Evolutionary conservation across 1,284 basidiomycete species (phyloP), one percentile per base, ranked within the genome.

Genomic region (Cutaneotrichosporon cutaneum): DNA sequence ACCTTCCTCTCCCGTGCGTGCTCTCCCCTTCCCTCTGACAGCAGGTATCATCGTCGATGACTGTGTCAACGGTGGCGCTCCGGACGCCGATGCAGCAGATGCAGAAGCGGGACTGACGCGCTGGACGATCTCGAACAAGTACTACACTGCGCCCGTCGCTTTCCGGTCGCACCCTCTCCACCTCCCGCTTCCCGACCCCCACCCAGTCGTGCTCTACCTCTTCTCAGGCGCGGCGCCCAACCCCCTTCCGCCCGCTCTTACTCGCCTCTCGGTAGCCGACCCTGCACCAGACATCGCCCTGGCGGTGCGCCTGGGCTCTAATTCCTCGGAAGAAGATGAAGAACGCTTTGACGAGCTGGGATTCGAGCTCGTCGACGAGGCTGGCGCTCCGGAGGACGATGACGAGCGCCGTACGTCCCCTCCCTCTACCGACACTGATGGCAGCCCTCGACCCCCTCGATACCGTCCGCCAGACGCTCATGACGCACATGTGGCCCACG

Each of bases 101-200:
- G 6, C 18, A 27, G 24, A 16, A 14, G 59, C 52, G 47, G 56
- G 58, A 13, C 22, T 22, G 1, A 77, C 89, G 35, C 87, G 86
- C 14, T 93, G 90, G 89, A 87, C 83, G 33, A 89, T 94, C 63
- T 81, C 82, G 62, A 93, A 94, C 82, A 89, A 86, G 76, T 94
- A 94, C 78, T 94, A 93, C 79, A 85, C 86, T 13, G 91, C 91
- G 4, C 79, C 85, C 58, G 88, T 93, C 7, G 83, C 86, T 59
- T 89, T 93, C 70, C 81, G 84, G 7, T 77, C 83, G n/a, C 56
- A 68, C 22, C 39, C 64, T 11, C 52, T 72, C 0, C 59, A 58
- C 53, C 61, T 14, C 80, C 82, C 59, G 74, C 81, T 13, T 72
- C 83, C 60, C 14, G 50, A 27, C 16, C 16, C 26, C 3, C 56